Percentiles rank a stretch among this genome's conserved stretches.
Evolutionary conservation across 306 rosid species (phyloP).

Genomic region (Cucurbita moschata): DNA sequence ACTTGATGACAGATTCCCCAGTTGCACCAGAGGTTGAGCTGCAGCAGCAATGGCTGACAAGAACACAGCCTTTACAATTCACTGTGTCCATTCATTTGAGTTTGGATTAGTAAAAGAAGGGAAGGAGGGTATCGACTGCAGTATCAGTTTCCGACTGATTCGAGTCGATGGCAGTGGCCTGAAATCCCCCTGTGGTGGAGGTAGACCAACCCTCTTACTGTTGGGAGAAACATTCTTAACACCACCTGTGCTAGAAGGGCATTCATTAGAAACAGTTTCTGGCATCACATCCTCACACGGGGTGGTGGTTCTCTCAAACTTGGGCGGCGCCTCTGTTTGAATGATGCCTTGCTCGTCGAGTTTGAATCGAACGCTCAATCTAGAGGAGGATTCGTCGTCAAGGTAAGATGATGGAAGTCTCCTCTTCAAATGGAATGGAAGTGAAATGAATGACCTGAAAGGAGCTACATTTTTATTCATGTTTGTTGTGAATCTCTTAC

Average conservation of each 20-base stretch:
- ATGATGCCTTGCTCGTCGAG: conserved; percentile 35
- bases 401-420: conserved; percentile 53
- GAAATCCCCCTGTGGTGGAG: conserved; percentile 38
- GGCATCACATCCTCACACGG: conserved; percentile 45
- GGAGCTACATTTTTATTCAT: not conserved
- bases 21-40: not conserved
- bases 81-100: not conserved
- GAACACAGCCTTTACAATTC: not conserved
- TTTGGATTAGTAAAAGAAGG: conserved; percentile 57
- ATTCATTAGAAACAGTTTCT: conserved; percentile 27
- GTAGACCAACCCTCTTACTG: conserved; percentile 51
- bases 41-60: not conserved
- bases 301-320: conserved; percentile 26
- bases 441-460: conserved; percentile 21
- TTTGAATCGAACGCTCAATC: conserved; percentile 33
- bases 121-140: conserved; percentile 69
- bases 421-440: conserved; percentile 44
- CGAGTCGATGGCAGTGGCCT: conserved; percentile 41
- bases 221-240: conserved; percentile 69
- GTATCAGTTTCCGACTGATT: conserved; percentile 61
- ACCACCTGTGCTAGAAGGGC: conserved; percentile 40
- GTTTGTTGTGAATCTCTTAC: not conserved
- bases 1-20: not conserved
- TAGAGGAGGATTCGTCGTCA: conserved; percentile 34
- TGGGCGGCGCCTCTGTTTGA: conserved; percentile 23